Evolutionary conservation across 2,329 filamentous ascomycete species (phyloP).

Genomic region (Alternaria ethzedia): DNA sequence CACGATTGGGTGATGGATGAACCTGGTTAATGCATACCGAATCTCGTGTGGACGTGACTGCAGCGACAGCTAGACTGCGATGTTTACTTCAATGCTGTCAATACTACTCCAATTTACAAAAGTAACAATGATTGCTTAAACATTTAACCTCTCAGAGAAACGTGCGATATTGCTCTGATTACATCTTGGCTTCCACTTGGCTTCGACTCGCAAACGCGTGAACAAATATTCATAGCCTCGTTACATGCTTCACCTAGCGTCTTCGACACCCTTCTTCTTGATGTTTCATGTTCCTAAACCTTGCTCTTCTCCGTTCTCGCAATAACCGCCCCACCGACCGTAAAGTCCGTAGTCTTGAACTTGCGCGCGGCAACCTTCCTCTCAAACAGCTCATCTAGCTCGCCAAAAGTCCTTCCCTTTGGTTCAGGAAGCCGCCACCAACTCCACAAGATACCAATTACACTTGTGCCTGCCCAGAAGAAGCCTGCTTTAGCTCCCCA

Average conservation of each 20-base stretch:
- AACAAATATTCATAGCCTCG: neutral
- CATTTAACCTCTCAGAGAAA: too few species aligned
- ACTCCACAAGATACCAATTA: conserved; percentile 75
- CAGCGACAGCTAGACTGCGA: too few species aligned
- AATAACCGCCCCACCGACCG: neutral
- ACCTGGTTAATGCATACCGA: too few species aligned
- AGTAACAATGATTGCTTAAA: too few species aligned
- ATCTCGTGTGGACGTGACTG: too few species aligned
- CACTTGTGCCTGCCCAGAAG: conserved; percentile 80
- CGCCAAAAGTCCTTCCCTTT: conserved; percentile 76
- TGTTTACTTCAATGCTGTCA: too few species aligned
- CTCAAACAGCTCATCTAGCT: conserved; percentile 83
- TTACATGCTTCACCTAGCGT: neutral
- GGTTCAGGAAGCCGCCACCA: conserved; percentile 82
- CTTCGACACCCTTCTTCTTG: neutral
- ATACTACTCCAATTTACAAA: too few species aligned
- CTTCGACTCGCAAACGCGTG: too few species aligned
- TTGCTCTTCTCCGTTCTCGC: neutral
- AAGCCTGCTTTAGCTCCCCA: conserved; percentile 85
- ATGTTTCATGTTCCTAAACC: neutral
- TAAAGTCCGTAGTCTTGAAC: conserved; percentile 8
- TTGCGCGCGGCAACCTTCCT: conserved; percentile 21
- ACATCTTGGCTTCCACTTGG: too few species aligned
- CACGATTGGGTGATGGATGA: too few species aligned
- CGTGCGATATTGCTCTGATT: too few species aligned